Percentiles rank a stretch among this genome's conserved stretches.
phyloP scores from a whole-genome alignment of 2,329 filamentous ascomycete species.

The Aspergillus nomiae region DNA sequence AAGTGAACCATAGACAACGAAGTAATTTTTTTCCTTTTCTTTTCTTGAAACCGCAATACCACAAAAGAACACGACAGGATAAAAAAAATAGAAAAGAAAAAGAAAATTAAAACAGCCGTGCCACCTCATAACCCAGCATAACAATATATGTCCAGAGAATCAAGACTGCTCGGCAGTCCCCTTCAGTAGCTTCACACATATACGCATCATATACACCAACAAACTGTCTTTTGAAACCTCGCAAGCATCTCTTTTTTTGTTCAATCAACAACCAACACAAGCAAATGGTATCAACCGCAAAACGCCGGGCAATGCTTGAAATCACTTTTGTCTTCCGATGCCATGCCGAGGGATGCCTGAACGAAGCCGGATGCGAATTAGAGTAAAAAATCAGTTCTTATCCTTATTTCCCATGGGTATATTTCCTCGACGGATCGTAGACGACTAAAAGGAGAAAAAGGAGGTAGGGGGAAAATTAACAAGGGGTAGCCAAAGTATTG shows the following conservation, averaged over 20 bases:
- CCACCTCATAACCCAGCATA: background rate
- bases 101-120: background rate
- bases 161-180: slow-evolving; percentile 15
- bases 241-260: background rate
- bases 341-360: slow-evolving; percentile 7
- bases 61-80: background rate
- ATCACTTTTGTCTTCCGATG: slow-evolving; percentile 32
- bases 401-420: background rate
- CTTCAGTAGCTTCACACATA: slow-evolving; percentile 1
- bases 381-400: background rate
- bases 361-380: slow-evolving; percentile 2
- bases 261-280: slow-evolving; percentile 18
- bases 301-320: slow-evolving; percentile 40
- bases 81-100: background rate
- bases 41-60: background rate
- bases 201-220: slow-evolving; percentile 6
- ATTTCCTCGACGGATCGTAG: slow-evolving; percentile 3
- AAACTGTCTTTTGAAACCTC: background rate
- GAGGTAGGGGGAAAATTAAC: slow-evolving; percentile 12
- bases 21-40: background rate
- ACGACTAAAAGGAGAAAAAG: slow-evolving; percentile 5
- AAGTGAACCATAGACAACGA: background rate
- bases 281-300: slow-evolving; percentile 37
- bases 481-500: slow-evolving; percentile 1
- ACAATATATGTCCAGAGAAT: slow-evolving; percentile 13